Evolutionary conservation across 192 early-diverging fungal genomes (phyloP), one percentile per base, ranked within the genome.

Genomic region (Thamnidium elegans): DNA sequence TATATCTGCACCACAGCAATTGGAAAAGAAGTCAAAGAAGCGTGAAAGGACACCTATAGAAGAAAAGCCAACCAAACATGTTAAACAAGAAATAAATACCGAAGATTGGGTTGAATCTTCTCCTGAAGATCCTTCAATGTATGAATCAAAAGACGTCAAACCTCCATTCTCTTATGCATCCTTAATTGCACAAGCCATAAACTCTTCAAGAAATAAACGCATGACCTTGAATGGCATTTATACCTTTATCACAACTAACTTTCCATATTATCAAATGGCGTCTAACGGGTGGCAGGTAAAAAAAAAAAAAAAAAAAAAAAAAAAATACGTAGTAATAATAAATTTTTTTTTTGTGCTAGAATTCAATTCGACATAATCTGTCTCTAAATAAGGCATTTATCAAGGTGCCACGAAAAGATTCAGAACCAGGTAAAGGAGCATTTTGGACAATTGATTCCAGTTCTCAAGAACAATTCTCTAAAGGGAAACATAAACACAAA

Each of bases 321-420:
- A 17, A 34, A 14, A 30, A 30, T 9, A 21, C 10, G 7, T 54
- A 34, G 34, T 4, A 46, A n/a, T 39, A 46, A 31, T 56, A 26
- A 55, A 31, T 44, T 19, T 30, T 8, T 43, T 43, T n/a, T n/a
- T n/a, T n/a, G n/a, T 17, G 50, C 9, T 70, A 92, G 84, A 97
- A 97, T 75, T 97, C 94, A 20, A 92, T 97, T 66, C 84, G 95
- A 52, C 95, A 97, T 78, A 96, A 96, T 68, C 76, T 97, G 34
- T 93, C 92, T 20, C 81, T 96, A 54, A 96, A 97, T 79, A 92
- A 92, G 66, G 84, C 86, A 5, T 97, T 97, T 80, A 79, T 95
- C 26, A 90, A 91, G 50, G 90, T 95, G 23, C 88, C 89, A 54
- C 79, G 94, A 1, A 88, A 88, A 2, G 83, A 83, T 69, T 85